Base-by-base conservation (phyloP, 345 rosid genomes). In the Salix dunnii region DNA sequence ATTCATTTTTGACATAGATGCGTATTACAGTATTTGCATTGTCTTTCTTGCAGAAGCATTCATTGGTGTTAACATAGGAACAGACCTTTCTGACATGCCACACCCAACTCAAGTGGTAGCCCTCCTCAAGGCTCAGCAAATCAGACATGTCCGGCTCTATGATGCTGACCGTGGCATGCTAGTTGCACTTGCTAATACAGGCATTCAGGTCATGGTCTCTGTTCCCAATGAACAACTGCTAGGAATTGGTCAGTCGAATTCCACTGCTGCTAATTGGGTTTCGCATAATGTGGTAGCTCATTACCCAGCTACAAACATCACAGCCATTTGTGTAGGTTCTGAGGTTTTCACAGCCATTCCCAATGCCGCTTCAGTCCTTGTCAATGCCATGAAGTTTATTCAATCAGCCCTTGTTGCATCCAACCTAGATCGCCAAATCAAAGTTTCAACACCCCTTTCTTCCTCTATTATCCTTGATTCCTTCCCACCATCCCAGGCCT, bases 401-500 rank as follows among this genome's bases (percentile, higher is more conserved):
- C 97, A 96, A 62, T 82, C 97, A 0, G 98, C 99, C 68, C 93
- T 96, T 2, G 88, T 96, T 35, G 97, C 98, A 0, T 89, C 98
- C 23, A 96, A 96, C 78, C 97, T 96, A 0, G 97, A 96, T 77
- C 77, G 89, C 65, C 92, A 84, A 83, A 88, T 96, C 75, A 96
- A 94, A 87, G 97, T 96, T 76, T 94, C 99, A 0, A 92, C 95
- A 5, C 93, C 99, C 0, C 94, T 90, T 48, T 84, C 99, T 14
- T 94, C 99, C 3, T 84, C 93, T 35, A 90, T 94, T 27, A 94
- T 96, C 77, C 91, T 96, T 20, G 97, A 96, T 76, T 92, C 99
- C 10, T 96, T 96, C 86, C 99, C 99, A 30, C 99, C 99, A 67
- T 96, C 99, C 20, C 98, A 96, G 80, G 99, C 99, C 35, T 96